A percentile compares a stretch with the other conserved stretches of the same genome.
phyloP scores from a whole-genome alignment of 2,329 filamentous ascomycete genomes.

The Zarea fungicola region DNA sequence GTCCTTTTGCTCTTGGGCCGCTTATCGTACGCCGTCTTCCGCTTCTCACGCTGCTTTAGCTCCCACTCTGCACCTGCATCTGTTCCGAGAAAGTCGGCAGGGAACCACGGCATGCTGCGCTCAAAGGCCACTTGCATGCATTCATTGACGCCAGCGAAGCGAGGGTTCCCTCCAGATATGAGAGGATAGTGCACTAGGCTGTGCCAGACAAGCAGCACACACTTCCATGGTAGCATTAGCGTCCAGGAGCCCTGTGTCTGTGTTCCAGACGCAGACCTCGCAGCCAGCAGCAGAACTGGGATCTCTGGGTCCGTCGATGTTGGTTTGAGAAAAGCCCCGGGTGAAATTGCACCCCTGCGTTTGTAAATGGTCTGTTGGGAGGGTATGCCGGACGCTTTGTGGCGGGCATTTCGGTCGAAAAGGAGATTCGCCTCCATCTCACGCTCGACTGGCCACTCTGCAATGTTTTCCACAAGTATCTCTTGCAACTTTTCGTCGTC shows the following conservation, averaged over 20 bases:
- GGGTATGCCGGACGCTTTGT: slow-evolving; percentile 59
- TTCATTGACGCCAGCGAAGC: slow-evolving; percentile 78
- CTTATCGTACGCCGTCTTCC: slow-evolving; percentile 23
- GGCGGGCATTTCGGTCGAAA: slow-evolving; percentile 63
- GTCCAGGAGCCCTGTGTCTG: slow-evolving; percentile 70
- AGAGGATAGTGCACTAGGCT: slow-evolving; percentile 77
- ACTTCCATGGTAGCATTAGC: slow-evolving; percentile 84
- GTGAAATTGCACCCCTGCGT: slow-evolving; percentile 58
- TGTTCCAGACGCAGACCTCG: slow-evolving; percentile 40
- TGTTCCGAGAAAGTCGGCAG: slow-evolving; percentile 76
- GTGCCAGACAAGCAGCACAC: slow-evolving; percentile 80
- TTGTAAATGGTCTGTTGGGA: slow-evolving; percentile 79
- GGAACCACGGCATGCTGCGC: slow-evolving; percentile 73
- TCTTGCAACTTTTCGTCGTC: slow-evolving; percentile 32
- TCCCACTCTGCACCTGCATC: slow-evolving; percentile 77
- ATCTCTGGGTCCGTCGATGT: slow-evolving; percentile 65
- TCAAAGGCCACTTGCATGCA: slow-evolving; percentile 78
- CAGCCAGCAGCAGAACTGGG: slow-evolving; percentile 66
- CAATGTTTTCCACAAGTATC: slow-evolving; percentile 54
- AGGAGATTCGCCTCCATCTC: slow-evolving; percentile 45
- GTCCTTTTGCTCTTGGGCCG: slow-evolving; percentile 69
- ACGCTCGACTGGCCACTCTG: slow-evolving; percentile 62
- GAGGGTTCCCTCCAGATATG: slow-evolving; percentile 71
- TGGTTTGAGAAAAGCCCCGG: slow-evolving; percentile 57
- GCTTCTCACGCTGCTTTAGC: slow-evolving; percentile 53